A percentile compares a stretch with the other conserved stretches of the same genome.
Evolutionary conservation across 345 rosid genomes (phyloP).

Genomic region (Odontarrhena argentea): DNA sequence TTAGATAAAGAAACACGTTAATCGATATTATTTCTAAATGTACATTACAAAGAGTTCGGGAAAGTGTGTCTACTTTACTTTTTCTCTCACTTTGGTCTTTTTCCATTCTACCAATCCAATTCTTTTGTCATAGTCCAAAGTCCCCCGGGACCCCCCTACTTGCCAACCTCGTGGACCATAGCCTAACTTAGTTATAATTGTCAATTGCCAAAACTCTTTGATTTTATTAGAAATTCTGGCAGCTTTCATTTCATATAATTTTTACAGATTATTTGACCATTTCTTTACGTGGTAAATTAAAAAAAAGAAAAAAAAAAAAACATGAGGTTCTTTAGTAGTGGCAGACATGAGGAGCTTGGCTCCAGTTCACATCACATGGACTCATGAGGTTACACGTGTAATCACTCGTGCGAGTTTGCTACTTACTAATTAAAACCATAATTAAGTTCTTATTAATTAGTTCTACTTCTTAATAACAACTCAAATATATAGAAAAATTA

Average conservation of each 20-base stretch:
- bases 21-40: not conserved
- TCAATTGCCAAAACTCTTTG: not conserved
- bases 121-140: not conserved
- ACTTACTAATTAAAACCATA: conserved; percentile 6
- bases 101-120: not conserved
- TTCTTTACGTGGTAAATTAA: not conserved
- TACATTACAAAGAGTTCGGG: not conserved
- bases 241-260: not conserved
- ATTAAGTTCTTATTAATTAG: not conserved
- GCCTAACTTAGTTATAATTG: conserved; percentile 1
- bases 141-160: too few relatives aligned
- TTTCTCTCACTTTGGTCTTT: not conserved
- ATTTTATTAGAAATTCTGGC: not conserved
- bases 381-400: conserved; percentile 19
- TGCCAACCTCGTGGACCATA: conserved; percentile 25
- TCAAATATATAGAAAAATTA: not conserved
- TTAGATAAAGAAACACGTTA: conserved; percentile 6
- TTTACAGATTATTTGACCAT: not conserved
- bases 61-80: not conserved
- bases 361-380: conserved; percentile 42
- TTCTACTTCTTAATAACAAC: not conserved
- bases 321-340: conserved; percentile 26
- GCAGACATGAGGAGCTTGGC: conserved; percentile 35
- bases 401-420: conserved; percentile 30
- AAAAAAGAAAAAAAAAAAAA: not conserved